Evolutionary conservation across 2,329 filamentous ascomycete species (phyloP), one percentile per base, ranked within the genome.

Genomic region (Fusarium verticillioides): DNA sequence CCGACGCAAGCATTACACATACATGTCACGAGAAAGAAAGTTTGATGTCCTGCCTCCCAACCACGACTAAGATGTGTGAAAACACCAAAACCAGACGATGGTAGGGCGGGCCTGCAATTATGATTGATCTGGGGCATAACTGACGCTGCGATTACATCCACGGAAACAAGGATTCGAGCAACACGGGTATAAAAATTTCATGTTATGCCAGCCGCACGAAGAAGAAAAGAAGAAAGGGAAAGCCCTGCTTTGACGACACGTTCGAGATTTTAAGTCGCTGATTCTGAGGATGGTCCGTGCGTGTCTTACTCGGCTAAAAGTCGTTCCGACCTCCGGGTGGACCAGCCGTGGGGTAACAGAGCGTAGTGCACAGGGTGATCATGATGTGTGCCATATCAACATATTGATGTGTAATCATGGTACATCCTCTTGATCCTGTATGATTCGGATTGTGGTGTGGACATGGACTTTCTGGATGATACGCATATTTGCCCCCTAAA

Each of bases 121-220:
- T 88, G 84, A 85, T 92, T 84, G 70, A 81, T 94, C 93, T 95
- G 89, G 88, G 91, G 90, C 91, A 89, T 88, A 90, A 92, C 89
- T 91, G 93, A 95, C 93, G 91, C 92, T 90, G 78, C 83, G 84
- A 84, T 79, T 73, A 74, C 73, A 85, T 87, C 85, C 86, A 87
- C 90, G 83, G 78, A 80, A 81, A 59, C 75, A 81, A 81, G 85
- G 86, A 91, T 87, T 87, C 89, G 91, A 93, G 92, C 92, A 95
- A 95, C 92, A 93, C 90, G 92, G 92, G 90, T 88, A 89, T 89
- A 89, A 89, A 81, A 85, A 84, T 86, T 87, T 84, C 81, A 84
- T 84, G 88, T 91, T 87, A 90, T 91, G 90, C 90, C 91, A 86
- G 92, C 93, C 92, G 92, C 93, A 95, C 92, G 87, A 94, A 88